These are phyloP conservation scores for Moricandia arvensis DNA, from an alignment of 345 rosid species.

Conservation along the genomic window DNA sequence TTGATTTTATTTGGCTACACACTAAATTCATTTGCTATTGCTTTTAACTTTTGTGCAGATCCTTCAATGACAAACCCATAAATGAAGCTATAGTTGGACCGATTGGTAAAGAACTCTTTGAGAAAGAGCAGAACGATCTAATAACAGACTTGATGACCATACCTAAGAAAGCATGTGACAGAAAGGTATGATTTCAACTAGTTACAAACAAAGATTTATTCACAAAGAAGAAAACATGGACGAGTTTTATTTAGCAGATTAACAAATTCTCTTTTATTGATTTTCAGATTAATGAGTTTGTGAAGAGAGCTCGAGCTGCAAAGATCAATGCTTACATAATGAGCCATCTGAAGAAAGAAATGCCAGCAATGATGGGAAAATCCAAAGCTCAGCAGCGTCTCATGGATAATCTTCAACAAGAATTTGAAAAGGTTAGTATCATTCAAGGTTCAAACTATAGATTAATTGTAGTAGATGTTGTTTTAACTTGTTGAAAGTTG, in stretches of 20 bases:
- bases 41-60: conserved; percentile 45
- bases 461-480: not conserved
- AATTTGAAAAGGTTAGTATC: conserved; percentile 69
- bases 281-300: conserved; percentile 85
- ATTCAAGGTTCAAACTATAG: not conserved
- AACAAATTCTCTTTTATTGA: not conserved
- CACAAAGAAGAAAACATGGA: not conserved
- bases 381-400: conserved; percentile 83
- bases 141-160: conserved; percentile 65
- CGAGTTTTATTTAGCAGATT: not conserved
- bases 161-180: conserved; percentile 95
- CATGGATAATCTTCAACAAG: conserved; percentile 69
- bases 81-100: conserved; percentile 63
- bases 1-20: not conserved
- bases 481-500: too few species aligned
- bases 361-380: conserved; percentile 98
- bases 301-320: conserved; percentile 89
- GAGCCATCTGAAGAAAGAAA: conserved; percentile 90
- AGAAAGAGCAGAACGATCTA: conserved; percentile 90
- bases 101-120: conserved; percentile 71
- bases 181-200: conserved; percentile 48
- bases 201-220: not conserved
- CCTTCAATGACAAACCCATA: conserved; percentile 81
- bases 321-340: conserved; percentile 92
- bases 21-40: not conserved